Base-by-base conservation (phyloP, 2,329 filamentous ascomycete species). In the Hypoxylon sp. region DNA sequence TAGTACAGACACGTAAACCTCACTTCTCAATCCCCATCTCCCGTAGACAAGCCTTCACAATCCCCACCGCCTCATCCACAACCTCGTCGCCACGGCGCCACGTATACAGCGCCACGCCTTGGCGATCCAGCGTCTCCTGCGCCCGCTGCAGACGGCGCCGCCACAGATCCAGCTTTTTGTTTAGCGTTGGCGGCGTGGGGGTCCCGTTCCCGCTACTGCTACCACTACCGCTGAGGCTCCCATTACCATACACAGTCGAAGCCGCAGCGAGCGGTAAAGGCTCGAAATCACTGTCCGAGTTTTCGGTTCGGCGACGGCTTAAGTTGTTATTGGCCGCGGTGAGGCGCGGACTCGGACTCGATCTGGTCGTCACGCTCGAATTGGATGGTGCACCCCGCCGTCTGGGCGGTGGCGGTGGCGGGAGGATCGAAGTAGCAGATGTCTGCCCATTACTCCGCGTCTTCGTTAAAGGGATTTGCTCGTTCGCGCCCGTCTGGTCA, bases 1-100 rank as follows among this genome's bases (percentile, higher is more conserved):
- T 44, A 2, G 3, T 11, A 2, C 40, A 20, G 17, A 3, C 20
- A 20, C 10, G 20, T 10, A 4, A n/a, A 4, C 40, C 17, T 30
- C 22, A 51, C 14, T 22, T 37, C 37, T 31, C 11, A 13, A 66
- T 25, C 14, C 68, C 79, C 78, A 86, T 80, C 37, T 84, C 81
- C 63, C 75, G 79, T 75, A 89, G 74, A 31, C 85, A 85, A 67
- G 85, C 82, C 77, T 85, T 85, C 2, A 94, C 88, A 64, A 94
- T 85, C 13, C 84, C 87, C 59, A 90, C 84, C 2, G 91, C 90
- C 78, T 92, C 90, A 0, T 83, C 83, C 62, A 88, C 83, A 6
- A 93, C 91, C 81, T 96, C 93, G 30, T 85, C 83, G 0, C 93
- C 93, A 10, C 86, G 86, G 46, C 91, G 85, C 93, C 93, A 96